Conservation (phyloP, 306 rosid genomes). For the Ormosia semicastrata region DNA sequence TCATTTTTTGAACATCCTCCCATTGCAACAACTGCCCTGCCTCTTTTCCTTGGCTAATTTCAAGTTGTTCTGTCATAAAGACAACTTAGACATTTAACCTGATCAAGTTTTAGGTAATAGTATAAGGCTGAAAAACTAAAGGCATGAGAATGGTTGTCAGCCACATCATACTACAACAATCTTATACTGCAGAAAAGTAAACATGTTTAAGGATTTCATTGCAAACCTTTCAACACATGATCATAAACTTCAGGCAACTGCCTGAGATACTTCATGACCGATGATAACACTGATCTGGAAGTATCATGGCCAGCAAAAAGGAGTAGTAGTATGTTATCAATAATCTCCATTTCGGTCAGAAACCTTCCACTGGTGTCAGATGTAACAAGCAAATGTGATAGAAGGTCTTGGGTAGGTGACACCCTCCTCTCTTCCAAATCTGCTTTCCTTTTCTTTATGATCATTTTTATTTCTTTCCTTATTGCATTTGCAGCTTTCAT, state of each 20-base stretch:
- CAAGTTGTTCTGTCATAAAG: constrained; percentile 44
- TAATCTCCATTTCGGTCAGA: constrained; percentile 40
- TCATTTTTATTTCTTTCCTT: constrained; percentile 26
- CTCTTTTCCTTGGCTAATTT: constrained; percentile 40
- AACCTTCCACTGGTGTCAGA: constrained; percentile 40
- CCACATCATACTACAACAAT: background rate
- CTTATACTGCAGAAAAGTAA: background rate
- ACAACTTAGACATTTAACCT: background rate
- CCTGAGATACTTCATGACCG: constrained; percentile 43
- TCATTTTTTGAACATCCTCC: constrained; percentile 65
- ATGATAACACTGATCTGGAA: constrained; percentile 42
- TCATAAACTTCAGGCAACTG: constrained; percentile 46
- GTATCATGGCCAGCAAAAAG: constrained; percentile 54
- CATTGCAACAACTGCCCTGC: constrained; percentile 41
- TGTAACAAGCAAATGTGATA: constrained; percentile 43
- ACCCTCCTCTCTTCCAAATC: constrained; percentile 37
- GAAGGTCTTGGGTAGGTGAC: constrained; percentile 44
- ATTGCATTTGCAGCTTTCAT: constrained; percentile 37
- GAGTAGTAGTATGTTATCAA: constrained; percentile 41
- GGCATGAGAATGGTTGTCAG: background rate
- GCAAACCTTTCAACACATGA: constrained; percentile 40
- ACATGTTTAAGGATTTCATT: background rate
- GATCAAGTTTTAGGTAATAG: background rate
- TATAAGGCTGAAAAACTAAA: background rate
- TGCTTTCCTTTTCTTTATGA: constrained; percentile 38